phyloP scores from a whole-genome alignment of 106 monocot species.

The Triglochin maritima region DNA sequence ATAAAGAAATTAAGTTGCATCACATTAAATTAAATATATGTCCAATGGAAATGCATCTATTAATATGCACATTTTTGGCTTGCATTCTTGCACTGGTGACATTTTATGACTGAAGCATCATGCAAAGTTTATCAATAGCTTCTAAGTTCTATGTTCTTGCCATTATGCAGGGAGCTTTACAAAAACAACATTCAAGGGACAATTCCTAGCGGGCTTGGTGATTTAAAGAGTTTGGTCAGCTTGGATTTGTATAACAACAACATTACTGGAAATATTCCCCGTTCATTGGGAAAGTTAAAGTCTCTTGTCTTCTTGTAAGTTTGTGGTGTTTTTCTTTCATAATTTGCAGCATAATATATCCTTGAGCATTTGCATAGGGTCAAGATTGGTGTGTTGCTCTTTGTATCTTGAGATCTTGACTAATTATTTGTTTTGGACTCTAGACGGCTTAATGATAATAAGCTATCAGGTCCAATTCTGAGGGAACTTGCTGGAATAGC shows the following conservation, averaged over 20 bases:
- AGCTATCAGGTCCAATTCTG: slow-evolving; percentile 62
- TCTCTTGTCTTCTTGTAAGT: slow-evolving; percentile 94
- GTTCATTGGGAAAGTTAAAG: slow-evolving; percentile 67
- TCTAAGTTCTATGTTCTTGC: neutral
- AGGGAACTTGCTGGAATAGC: slow-evolving; percentile 62
- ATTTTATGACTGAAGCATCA: no score
- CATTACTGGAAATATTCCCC: slow-evolving; percentile 75
- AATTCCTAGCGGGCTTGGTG: slow-evolving; percentile 73
- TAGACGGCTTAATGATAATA: slow-evolving; percentile 79
- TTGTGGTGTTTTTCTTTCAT: neutral
- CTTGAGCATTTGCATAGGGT: neutral
- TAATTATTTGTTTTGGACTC: neutral
- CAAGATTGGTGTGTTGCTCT: neutral
- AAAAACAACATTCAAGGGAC: slow-evolving; percentile 79
- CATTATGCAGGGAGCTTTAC: slow-evolving; percentile 68
- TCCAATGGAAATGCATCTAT: no score
- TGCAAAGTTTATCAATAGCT: neutral
- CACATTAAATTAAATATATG: no score
- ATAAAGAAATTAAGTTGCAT: no score
- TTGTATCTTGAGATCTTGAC: neutral
- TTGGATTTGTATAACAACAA: slow-evolving; percentile 95
- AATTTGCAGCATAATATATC: no score
- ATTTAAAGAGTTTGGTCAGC: slow-evolving; percentile 73
- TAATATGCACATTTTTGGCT: no score
- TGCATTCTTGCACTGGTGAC: no score